Conservation (phyloP, 768 basidiomycete species). For the Pleurotus sapidus region DNA sequence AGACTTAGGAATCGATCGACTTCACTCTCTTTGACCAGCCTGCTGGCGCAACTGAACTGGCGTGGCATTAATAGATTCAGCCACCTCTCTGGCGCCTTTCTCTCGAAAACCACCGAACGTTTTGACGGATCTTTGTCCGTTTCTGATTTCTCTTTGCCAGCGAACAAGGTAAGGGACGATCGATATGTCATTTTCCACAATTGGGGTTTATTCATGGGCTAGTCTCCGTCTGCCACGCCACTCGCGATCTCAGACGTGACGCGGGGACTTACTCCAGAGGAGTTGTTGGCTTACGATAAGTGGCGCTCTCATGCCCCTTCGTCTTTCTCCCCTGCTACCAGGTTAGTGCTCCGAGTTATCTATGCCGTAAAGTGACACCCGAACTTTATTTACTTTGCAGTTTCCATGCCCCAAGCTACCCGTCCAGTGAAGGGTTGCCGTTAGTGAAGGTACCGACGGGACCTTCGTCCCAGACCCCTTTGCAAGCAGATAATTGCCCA, state of each 20-base stretch:
- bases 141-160: constrained; percentile 37
- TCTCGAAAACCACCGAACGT: constrained; percentile 28
- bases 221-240: constrained; percentile 9
- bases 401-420: constrained; percentile 48
- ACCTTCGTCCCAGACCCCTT: neutral
- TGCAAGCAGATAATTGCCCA: neutral
- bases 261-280: constrained; percentile 49
- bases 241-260: constrained; percentile 53
- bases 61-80: constrained; percentile 51
- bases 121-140: constrained; percentile 21
- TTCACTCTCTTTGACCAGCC: neutral
- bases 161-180: neutral
- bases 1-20: constrained; percentile 4
- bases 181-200: neutral
- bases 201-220: neutral
- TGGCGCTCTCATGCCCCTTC: constrained; percentile 27
- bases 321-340: neutral
- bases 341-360: constrained; percentile 9
- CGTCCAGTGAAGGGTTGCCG: constrained; percentile 61
- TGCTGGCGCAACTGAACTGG: constrained; percentile 44
- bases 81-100: constrained; percentile 54
- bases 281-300: constrained; percentile 32
- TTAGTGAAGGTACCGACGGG: constrained; percentile 31
- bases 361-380: neutral
- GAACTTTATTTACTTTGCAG: constrained; percentile 24